Evolutionary conservation across 1,284 basidiomycete genomes (phyloP).

Genomic region (Rhodotorula sp.): DNA sequence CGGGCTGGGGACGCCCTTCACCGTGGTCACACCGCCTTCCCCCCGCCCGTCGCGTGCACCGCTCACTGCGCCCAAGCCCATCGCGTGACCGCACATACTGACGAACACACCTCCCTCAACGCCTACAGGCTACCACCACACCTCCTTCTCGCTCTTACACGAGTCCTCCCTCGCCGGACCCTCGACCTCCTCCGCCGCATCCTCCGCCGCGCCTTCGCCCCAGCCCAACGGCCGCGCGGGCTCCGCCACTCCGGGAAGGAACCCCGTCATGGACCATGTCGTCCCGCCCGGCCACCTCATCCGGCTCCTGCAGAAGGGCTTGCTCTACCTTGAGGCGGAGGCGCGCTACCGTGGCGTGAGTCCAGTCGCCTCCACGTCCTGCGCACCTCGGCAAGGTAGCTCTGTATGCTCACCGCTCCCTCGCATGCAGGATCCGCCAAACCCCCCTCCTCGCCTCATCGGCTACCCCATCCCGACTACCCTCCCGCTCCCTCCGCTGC

Average conservation of each 20-base stretch:
- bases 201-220: not conserved
- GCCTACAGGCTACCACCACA: constrained; percentile 68
- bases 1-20: not conserved
- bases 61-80: not conserved
- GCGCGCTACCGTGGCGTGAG: constrained; percentile 50
- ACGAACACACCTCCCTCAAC: not conserved
- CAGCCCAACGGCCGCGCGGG: not conserved
- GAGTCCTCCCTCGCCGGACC: constrained; percentile 66
- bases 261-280: constrained; percentile 54
- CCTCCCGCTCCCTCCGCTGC: constrained; percentile 43
- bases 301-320: constrained; percentile 73
- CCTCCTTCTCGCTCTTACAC: constrained; percentile 69
- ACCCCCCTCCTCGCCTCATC: constrained; percentile 33
- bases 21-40: constrained; percentile 2
- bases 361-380: not conserved
- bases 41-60: not conserved
- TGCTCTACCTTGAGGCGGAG: constrained; percentile 81
- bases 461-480: constrained; percentile 41
- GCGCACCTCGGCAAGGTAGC: not conserved
- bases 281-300: constrained; percentile 79
- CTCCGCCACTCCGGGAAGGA: not conserved
- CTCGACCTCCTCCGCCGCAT: constrained; percentile 17
- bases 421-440: constrained; percentile 9
- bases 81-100: not conserved
- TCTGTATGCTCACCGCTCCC: not conserved